Evolutionary conservation across 1,284 basidiomycete species (phyloP).

Genomic region (Crepidotus sp.): DNA sequence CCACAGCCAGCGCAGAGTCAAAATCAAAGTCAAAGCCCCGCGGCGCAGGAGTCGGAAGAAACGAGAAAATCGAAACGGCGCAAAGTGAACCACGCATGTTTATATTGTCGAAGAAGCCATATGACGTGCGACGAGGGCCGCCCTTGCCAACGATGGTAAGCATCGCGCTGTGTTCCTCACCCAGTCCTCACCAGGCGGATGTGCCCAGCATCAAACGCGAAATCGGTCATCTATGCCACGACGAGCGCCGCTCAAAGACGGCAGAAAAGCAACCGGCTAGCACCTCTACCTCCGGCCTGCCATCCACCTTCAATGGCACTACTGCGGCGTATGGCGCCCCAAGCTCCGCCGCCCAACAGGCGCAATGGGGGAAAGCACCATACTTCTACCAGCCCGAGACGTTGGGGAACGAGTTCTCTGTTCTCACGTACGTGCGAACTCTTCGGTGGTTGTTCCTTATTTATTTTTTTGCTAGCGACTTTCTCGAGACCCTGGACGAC

Average conservation of each 20-base stretch:
- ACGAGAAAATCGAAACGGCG: constrained; percentile 65
- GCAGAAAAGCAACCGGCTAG: constrained; percentile 32
- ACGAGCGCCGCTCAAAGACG: constrained; percentile 60
- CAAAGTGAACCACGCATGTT: constrained; percentile 85
- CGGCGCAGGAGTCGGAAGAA: constrained; percentile 25
- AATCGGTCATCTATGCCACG: constrained; percentile 85
- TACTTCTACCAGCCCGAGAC: constrained; percentile 57
- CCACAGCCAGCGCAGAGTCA: background rate
- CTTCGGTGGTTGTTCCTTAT: constrained; percentile 2
- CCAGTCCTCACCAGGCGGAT: constrained; percentile 8
- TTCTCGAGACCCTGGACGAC: constrained; percentile 71
- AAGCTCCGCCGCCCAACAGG: constrained; percentile 15
- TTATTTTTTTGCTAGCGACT: constrained; percentile 46
- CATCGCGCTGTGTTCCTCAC: constrained; percentile 3
- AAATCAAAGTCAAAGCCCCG: background rate
- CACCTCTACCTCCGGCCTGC: constrained; percentile 19
- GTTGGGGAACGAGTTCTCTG: constrained; percentile 73
- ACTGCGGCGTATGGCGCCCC: constrained; percentile 28
- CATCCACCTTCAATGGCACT: constrained; percentile 20
- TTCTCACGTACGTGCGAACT: constrained; percentile 53
- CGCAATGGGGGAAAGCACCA: constrained; percentile 12
- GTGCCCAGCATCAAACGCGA: constrained; percentile 80
- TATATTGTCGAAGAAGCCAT: constrained; percentile 89
- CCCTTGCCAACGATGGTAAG: constrained; percentile 85
- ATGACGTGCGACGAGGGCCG: constrained; percentile 89